Percentiles rank a stretch among this genome's conserved stretches.
phyloP scores from a whole-genome alignment of 805 yeast genomes.

The Candida koratica region DNA sequence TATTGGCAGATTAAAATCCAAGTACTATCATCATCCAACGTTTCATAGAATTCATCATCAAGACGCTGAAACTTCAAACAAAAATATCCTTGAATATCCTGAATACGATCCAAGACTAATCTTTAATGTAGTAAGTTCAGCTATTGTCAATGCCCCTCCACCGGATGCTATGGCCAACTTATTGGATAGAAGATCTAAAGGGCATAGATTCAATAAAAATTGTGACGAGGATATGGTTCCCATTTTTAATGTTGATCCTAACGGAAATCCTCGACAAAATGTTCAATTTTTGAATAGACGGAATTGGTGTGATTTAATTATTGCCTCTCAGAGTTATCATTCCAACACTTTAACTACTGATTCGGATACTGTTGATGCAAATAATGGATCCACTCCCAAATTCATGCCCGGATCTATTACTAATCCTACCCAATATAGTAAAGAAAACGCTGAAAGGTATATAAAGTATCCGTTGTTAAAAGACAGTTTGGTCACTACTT shows the following conservation, averaged over 20 bases:
- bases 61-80: constrained; percentile 33
- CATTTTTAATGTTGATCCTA: constrained; percentile 57
- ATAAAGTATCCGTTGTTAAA: constrained; percentile 52
- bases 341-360: too few species aligned
- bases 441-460: constrained; percentile 25
- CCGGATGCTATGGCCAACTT: constrained; percentile 80
- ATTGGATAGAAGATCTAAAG: constrained; percentile 60
- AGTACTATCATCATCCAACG: constrained; percentile 34
- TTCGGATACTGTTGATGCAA: constrained; percentile 11
- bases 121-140: constrained; percentile 82
- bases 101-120: constrained; percentile 71
- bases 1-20: constrained; percentile 69
- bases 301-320: constrained; percentile 69
- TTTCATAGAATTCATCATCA: constrained; percentile 19
- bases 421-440: constrained; percentile 1
- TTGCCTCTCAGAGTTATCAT: constrained; percentile 36
- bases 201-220: constrained; percentile 60
- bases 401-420: constrained; percentile 13
- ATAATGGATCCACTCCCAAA: constrained; percentile 9
- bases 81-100: constrained; percentile 45
- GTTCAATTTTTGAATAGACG: constrained; percentile 58
- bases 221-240: constrained; percentile 84
- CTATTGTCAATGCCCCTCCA: constrained; percentile 90
- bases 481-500: constrained; percentile 60
- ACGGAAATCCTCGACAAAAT: constrained; percentile 46